These are phyloP conservation scores for Gonium pectorale DNA, from an alignment of 139 green algal species.

Conservation along the genomic window DNA sequence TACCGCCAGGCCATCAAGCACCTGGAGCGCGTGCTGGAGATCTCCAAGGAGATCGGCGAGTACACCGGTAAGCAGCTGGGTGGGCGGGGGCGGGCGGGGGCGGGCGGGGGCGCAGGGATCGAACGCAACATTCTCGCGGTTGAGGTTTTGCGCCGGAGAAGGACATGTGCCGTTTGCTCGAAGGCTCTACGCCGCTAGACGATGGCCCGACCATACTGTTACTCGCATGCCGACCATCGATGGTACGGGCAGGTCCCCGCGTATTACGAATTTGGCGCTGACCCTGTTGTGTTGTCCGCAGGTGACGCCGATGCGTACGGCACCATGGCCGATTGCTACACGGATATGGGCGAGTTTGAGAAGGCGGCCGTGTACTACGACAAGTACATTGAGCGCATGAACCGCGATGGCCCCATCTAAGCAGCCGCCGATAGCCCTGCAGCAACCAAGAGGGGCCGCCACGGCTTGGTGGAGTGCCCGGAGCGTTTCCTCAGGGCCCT, in stretches of 20 bases:
- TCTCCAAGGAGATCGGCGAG: constrained; percentile 83
- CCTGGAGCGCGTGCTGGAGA: constrained; percentile 88
- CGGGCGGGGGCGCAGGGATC: neutral
- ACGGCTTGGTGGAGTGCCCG: too few species aligned
- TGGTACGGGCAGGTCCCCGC: too few species aligned
- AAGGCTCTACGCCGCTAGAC: too few species aligned
- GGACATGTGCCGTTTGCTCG: too few species aligned
- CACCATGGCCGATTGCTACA: constrained; percentile 95
- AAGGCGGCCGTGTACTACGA: constrained; percentile 91
- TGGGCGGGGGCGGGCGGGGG: neutral
- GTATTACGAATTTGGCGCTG: too few species aligned
- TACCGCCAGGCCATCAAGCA: constrained; percentile 86
- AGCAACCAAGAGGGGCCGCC: too few species aligned
- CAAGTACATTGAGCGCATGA: constrained; percentile 83
- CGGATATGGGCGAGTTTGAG: constrained; percentile 93
- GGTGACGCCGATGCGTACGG: constrained; percentile 91
- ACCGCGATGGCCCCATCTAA: constrained; percentile 75
- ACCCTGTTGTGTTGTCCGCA: neutral
- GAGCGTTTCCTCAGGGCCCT: too few species aligned
- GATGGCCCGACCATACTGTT: too few species aligned
- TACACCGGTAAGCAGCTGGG: constrained; percentile 64
- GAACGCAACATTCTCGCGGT: constrained; percentile 45
- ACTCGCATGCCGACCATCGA: too few species aligned
- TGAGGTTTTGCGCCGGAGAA: neutral
- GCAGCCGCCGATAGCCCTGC: too few species aligned